Conservation (phyloP, 192 early-diverging fungal genomes). For the Coemansia sp. region DNA sequence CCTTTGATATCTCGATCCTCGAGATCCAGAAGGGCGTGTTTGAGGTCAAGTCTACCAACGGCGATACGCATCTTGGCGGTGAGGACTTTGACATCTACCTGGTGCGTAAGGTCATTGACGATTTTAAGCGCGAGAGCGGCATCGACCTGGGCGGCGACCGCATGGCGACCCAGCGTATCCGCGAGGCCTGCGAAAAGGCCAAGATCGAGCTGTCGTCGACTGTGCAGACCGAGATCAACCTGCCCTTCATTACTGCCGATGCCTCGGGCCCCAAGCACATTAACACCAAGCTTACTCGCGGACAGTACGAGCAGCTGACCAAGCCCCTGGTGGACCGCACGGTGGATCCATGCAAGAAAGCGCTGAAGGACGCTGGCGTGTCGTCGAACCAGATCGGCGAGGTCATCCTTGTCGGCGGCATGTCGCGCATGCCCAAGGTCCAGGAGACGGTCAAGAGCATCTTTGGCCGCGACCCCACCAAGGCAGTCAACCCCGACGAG, state of each 20-base stretch:
- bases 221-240: constrained; percentile 92
- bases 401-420: constrained; percentile 96
- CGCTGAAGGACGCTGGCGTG: constrained; percentile 93
- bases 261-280: constrained; percentile 96
- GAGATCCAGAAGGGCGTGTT: constrained; percentile 98
- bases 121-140: constrained; percentile 99
- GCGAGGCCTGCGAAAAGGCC: constrained; percentile 97
- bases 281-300: constrained; percentile 88
- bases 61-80: constrained; percentile 98
- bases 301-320: constrained; percentile 84
- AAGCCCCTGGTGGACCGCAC: constrained; percentile 84
- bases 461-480: constrained; percentile 90
- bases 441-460: constrained; percentile 84
- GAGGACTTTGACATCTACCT: constrained; percentile 99
- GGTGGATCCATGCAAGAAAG: constrained; percentile 90
- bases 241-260: constrained; percentile 87
- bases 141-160: constrained; percentile 80
- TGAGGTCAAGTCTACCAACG: constrained; percentile 97
- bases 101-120: constrained; percentile 88
- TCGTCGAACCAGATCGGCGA: constrained; percentile 81
- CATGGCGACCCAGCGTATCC: constrained; percentile 96
- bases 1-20: constrained; percentile 96
- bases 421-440: constrained; percentile 97
- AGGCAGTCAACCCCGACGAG: constrained; percentile 97
- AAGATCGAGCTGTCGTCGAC: constrained; percentile 98